Base-by-base conservation (phyloP, 2,329 filamentous ascomycete genomes). In the Cercospora nicotianae region DNA sequence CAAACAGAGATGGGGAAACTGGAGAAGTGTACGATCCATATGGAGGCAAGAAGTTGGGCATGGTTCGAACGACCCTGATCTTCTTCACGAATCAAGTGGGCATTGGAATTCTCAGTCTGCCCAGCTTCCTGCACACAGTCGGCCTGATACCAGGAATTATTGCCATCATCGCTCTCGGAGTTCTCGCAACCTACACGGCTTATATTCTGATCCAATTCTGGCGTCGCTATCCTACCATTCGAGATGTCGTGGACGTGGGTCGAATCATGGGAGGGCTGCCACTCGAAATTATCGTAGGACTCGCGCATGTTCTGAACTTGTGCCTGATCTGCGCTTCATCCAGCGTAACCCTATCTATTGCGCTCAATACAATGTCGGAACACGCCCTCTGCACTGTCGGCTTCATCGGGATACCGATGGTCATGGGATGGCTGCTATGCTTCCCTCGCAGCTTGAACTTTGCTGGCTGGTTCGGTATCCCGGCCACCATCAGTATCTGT, bases 141-240 rank as follows among this genome's bases (percentile, higher is more conserved):
- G 84, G 84, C 23, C 78, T 86, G 59, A 82, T 85, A 1, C 85
- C 85, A 0, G 84, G 84, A 5, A 75, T 85, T n/a, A 76, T 85
- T 55, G 76, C 85, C 36, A 85, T 86, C 67, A 69, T 82, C 23
- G 84, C 85, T 71, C 79, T 86, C 8, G 84, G 84, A 33, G 73
- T 81, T 8, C 85, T 86, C 65, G 83, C 83, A 1, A 82, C 83
- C 1, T 86, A 84, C 71, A 86, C 84, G 1, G 63, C 63, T 5
- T 64, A 64, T 23, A 64, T 64, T 74, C 83, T 65, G 36, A 62
- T 62, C 36, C 60, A 62, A 23, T 83, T 83, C 78, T 77, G 78
- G 75, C 68, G 79, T 39, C 71, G 76, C 16, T 77, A 79, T 66
- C 78, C 78, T 3, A 73, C 78, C 57, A 76, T 79, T 42, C 77